phyloP scores from a whole-genome alignment of 129 eudicot genomes.

The Flaveria sonorensis region DNA sequence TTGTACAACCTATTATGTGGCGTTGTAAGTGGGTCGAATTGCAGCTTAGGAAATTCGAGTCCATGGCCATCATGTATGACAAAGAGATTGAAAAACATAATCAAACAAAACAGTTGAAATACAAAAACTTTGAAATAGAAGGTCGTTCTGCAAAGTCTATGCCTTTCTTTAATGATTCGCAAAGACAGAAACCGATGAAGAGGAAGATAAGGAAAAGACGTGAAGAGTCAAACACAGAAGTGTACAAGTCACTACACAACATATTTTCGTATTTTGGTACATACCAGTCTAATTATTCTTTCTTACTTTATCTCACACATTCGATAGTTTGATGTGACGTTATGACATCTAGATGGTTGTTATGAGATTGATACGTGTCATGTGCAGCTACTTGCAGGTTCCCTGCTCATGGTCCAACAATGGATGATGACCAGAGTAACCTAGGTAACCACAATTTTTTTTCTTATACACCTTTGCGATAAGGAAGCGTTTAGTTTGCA shows the following conservation, averaged over 20 bases:
- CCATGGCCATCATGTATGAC: conserved; percentile 51
- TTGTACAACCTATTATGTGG: conserved; percentile 75
- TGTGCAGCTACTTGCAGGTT: conserved; percentile 54
- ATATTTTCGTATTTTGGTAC: conserved; percentile 75
- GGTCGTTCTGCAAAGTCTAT: conserved; percentile 46
- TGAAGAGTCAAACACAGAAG: conserved; percentile 51
- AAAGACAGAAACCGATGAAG: conserved; percentile 45
- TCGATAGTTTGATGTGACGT: not conserved
- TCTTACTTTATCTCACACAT: not conserved
- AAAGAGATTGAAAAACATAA: conserved; percentile 46
- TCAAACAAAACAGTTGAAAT: conserved; percentile 38
- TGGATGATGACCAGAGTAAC: conserved; percentile 39
- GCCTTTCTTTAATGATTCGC: conserved; percentile 41
- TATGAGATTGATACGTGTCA: conserved; percentile 13
- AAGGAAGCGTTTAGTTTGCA: not conserved
- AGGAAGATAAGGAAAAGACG: conserved; percentile 63
- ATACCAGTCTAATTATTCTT: not conserved
- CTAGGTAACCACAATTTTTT: conserved; percentile 39
- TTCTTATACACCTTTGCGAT: not conserved
- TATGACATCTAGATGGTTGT: conserved; percentile 1
- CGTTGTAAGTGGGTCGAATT: conserved; percentile 86
- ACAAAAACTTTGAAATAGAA: conserved; percentile 34
- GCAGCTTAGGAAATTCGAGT: conserved; percentile 58
- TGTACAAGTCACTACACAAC: conserved; percentile 52
- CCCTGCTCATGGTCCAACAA: conserved; percentile 32